Percentiles rank a stretch among this genome's conserved stretches.
Conservation (phyloP, 805 yeast genomes). For the Candida easanensis region DNA sequence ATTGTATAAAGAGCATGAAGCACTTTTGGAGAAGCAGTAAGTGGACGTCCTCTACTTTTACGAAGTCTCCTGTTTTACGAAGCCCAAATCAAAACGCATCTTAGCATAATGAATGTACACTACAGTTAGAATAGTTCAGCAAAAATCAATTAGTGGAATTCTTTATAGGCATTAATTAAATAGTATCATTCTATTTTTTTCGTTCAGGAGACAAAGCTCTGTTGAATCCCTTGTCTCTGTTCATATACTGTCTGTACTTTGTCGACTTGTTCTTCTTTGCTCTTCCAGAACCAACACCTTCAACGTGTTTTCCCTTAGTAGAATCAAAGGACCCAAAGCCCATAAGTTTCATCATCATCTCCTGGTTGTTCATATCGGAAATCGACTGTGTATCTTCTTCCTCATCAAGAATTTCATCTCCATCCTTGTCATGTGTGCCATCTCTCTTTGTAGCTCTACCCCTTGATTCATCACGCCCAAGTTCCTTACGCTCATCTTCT, state of each 20-base stretch:
- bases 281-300: conserved; percentile 44
- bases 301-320: conserved; percentile 56
- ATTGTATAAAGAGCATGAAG: conserved; percentile 48
- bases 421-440: conserved; percentile 19
- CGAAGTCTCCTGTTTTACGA: background rate
- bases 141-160: background rate
- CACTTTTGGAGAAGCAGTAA: conserved; percentile 22
- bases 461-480: conserved; percentile 2
- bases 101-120: background rate
- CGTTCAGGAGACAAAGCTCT: conserved; percentile 51
- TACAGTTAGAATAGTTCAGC: background rate
- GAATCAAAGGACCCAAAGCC: conserved; percentile 55
- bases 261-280: conserved; percentile 37
- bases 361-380: conserved; percentile 26
- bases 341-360: conserved; percentile 44
- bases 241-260: conserved; percentile 59
- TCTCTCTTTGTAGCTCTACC: conserved; percentile 10
- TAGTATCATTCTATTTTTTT: conserved; percentile 4
- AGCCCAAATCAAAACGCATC: background rate
- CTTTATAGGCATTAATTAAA: background rate
- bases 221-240: conserved; percentile 53
- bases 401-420: conserved; percentile 13
- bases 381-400: conserved; percentile 18
- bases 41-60: background rate
- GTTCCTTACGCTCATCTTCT: conserved; percentile 4